phyloP scores from a whole-genome alignment of 495 filamentous ascomycete species.

The Penicillium bialowiezense region DNA sequence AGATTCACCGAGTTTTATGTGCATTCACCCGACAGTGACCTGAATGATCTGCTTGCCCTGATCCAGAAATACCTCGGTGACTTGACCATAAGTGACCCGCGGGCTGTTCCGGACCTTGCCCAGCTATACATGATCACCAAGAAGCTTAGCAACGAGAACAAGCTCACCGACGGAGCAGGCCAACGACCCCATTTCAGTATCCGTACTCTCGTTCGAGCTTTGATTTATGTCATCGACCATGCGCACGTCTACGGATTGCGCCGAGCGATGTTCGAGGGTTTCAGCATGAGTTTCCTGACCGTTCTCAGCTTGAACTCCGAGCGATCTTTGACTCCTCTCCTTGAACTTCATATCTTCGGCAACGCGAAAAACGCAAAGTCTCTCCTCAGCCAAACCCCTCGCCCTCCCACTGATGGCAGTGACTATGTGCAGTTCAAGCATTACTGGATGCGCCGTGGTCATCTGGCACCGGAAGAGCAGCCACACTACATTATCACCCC shows the following conservation, averaged over 20 bases:
- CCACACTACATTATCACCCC: slow-evolving; percentile 94
- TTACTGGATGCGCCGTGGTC: slow-evolving; percentile 86
- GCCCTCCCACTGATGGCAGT: slow-evolving; percentile 68
- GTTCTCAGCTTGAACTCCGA: slow-evolving; percentile 78
- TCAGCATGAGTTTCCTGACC: slow-evolving; percentile 97
- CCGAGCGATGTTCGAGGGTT: slow-evolving; percentile 87
- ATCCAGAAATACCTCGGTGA: slow-evolving; percentile 81
- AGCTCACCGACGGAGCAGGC: slow-evolving; percentile 87
- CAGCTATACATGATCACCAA: slow-evolving; percentile 85
- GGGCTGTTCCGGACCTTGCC: slow-evolving; percentile 72
- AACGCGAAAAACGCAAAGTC: slow-evolving; percentile 62
- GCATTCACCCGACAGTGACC: slow-evolving; percentile 77
- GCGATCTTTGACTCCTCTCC: slow-evolving; percentile 68
- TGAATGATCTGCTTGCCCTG: slow-evolving; percentile 77
- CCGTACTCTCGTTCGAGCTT: slow-evolving; percentile 84
- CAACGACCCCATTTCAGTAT: slow-evolving; percentile 95
- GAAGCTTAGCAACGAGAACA: slow-evolving; percentile 72
- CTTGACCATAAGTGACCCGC: slow-evolving; percentile 59
- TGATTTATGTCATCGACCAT: slow-evolving; percentile 83
- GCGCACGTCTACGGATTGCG: slow-evolving; percentile 83
- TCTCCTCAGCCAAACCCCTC: slow-evolving; percentile 70
- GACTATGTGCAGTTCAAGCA: slow-evolving; percentile 86
- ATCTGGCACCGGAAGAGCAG: slow-evolving; percentile 62
- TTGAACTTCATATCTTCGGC: slow-evolving; percentile 75
- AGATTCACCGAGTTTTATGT: slow-evolving; percentile 95